Conservation (phyloP, 1,284 basidiomycete genomes). For the Irpex rosettiformis region DNA sequence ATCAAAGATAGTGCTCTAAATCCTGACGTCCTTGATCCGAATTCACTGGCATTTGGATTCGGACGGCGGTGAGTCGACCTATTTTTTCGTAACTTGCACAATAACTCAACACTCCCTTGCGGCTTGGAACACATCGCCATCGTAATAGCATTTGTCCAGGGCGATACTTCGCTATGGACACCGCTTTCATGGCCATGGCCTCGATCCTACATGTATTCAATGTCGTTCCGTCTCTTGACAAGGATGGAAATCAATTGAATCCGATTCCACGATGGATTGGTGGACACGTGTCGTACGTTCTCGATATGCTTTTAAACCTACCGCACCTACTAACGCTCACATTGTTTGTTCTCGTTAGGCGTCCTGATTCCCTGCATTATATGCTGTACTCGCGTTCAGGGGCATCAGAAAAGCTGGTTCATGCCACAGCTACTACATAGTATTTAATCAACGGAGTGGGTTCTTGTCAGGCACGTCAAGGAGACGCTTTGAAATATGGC, state of each 20-base stretch:
- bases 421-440: background rate
- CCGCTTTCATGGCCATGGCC: constrained; percentile 36
- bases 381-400: background rate
- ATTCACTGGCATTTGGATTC: constrained; percentile 16
- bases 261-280: background rate
- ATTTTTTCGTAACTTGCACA: too few relatives aligned
- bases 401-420: background rate
- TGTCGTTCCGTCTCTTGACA: constrained; percentile 27
- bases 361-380: background rate
- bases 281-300: background rate
- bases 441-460: background rate
- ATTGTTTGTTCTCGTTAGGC: background rate
- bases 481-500: too few relatives aligned
- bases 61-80: constrained; percentile 17
- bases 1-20: constrained; percentile 16
- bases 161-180: constrained; percentile 26
- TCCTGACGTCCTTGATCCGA: background rate
- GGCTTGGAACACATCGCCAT: background rate
- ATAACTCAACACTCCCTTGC: too few relatives aligned
- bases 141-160: constrained; percentile 21
- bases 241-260: background rate
- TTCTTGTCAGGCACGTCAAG: background rate
- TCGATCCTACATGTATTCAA: constrained; percentile 37
- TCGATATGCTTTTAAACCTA: background rate
- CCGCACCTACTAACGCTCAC: background rate